Evolutionary conservation across 306 rosid species (phyloP), one percentile per base, ranked within the genome.

Genomic region (Astragalus glycyphyllos): DNA sequence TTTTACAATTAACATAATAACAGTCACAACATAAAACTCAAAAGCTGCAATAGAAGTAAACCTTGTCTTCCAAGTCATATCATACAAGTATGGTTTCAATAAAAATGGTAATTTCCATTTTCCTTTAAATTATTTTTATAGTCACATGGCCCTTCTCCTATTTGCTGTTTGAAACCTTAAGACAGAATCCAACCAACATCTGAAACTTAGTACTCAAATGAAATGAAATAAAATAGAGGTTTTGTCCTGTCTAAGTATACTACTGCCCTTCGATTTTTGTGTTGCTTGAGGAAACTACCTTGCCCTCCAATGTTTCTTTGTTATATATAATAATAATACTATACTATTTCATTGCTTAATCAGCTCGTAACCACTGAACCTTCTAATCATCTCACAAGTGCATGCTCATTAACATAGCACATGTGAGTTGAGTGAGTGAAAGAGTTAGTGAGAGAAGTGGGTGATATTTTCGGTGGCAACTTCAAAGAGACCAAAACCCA

Each of bases 311-410:
- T 65, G 70, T 45, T 50, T 61, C 34, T 55, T 72, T 72, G 5
- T 53, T 26, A 26, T 37, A 34, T 23, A 62, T 26, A 73, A 41
- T 63, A 71, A 74, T 69, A 81, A 54, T 70, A 71, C 79, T 83
- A 74, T 69, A 81, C 59, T 70, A 71, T 83, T 83, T 83, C 76
- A 83, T 79, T 83, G 81, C 86, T 83, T 83, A 79, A 83, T 75
- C 65, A 71, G 79, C 81, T 83, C 69, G 86, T 83, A 83, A 83
- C 84, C 84, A 71, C 86, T 72, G 79, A 75, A 61, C 73, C 42
- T 67, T 17, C 64, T 75, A 83, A 83, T 83, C 81, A 83, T 83
- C 84, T 79, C 81, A 66, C 81, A 65, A 77, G 86, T 79, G 86
- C 86, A 42, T 63, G 65, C 51, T 78, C 70, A 56, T 66, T 51